Conservation (phyloP, 139 green algal genomes). For the Zygnema circumcarinatum region DNA sequence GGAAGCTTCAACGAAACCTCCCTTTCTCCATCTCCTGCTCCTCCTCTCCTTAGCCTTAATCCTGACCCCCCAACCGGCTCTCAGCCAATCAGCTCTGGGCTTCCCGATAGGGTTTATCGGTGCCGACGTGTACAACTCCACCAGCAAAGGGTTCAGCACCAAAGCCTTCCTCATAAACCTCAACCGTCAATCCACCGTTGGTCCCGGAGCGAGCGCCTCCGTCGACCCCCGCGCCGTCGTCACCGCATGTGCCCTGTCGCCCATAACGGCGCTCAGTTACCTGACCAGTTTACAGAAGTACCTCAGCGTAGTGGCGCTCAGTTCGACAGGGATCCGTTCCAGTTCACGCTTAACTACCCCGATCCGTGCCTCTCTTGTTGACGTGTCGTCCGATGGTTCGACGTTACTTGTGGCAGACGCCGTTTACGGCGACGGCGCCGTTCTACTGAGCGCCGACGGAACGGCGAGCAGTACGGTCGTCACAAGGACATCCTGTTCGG, state of each 20-base stretch:
- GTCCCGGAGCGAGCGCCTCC: not conserved
- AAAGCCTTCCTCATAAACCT: not conserved
- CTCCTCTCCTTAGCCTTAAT: too few relatives aligned
- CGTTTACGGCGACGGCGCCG: not conserved
- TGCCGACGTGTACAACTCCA: not conserved
- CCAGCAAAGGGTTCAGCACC: not conserved
- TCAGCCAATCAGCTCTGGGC: not conserved
- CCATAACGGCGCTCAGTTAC: not conserved
- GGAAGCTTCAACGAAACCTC: too few relatives aligned
- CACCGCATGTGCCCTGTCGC: not conserved
- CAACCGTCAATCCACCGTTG: not conserved
- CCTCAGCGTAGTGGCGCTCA: not conserved
- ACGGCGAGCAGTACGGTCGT: not conserved
- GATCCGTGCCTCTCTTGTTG: not conserved
- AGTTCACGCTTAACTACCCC: not conserved
- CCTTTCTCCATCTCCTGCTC: too few relatives aligned
- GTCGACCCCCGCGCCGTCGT: not conserved
- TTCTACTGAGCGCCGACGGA: not conserved
- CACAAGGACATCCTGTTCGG: not conserved
- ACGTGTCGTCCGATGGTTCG: not conserved
- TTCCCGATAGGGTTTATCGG: not conserved
- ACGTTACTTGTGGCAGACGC: not conserved
- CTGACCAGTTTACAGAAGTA: not conserved
- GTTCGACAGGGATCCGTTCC: not conserved
- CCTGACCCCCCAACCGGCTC: too few relatives aligned